phyloP scores from a whole-genome alignment of 2,329 filamentous ascomycete species.

The Talaromyces atroroseus region DNA sequence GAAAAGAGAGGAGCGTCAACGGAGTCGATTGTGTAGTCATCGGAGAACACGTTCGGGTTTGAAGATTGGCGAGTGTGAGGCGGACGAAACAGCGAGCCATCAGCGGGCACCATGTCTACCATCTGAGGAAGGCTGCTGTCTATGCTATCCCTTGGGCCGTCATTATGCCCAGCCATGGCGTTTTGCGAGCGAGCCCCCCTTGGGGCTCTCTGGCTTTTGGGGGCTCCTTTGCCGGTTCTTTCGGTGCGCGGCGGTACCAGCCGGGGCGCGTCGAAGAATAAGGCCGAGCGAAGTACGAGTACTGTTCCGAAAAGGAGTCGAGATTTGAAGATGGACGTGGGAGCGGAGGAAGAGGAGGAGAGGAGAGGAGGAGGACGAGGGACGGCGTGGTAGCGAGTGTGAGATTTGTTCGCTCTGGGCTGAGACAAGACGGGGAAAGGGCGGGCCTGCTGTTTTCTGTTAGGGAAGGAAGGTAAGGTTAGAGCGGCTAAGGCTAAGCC shows the following conservation, averaged over 20 bases:
- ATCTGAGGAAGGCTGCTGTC: conserved; percentile 7
- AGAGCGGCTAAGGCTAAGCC: not conserved
- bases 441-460: not conserved
- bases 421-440: not conserved
- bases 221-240: not conserved
- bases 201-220: conserved; percentile 10
- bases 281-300: not conserved
- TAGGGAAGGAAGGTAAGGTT: not conserved
- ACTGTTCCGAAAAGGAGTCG: not conserved
- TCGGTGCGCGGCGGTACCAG: conserved; percentile 6
- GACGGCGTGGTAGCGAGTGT: not conserved
- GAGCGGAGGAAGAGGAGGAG: not conserved
- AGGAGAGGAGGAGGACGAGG: not conserved
- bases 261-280: not conserved
- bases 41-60: conserved; percentile 45
- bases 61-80: conserved; percentile 19
- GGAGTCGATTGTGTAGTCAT: conserved; percentile 43
- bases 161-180: conserved; percentile 36
- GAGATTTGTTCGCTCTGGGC: not conserved
- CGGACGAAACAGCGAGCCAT: conserved; percentile 13
- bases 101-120: conserved; percentile 10
- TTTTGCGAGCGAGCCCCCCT: conserved; percentile 30
- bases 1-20: conserved; percentile 31
- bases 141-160: conserved; percentile 25
- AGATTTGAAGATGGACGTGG: not conserved